Base-by-base conservation (phyloP, 495 filamentous ascomycete species). In the Tuber aestivum region DNA sequence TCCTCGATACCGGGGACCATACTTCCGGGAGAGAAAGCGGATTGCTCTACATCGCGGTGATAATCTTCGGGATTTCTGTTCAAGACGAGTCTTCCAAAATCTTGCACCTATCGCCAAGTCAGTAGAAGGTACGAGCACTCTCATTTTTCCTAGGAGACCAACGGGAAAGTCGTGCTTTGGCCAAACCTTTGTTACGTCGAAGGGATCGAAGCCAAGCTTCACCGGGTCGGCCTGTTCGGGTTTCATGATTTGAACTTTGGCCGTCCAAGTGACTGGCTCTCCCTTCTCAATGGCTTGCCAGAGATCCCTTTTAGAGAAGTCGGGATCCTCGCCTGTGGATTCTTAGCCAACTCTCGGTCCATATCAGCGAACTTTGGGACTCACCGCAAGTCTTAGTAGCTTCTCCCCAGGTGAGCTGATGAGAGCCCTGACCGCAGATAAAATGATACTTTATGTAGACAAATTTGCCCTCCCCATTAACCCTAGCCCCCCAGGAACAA, bases 41-140 rank as follows among this genome's bases (percentile, higher is more conserved):
- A 86, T 81, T 87, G 86, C 74, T 88, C 86, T 48, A 87, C 84
- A 72, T 92, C 89, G 77, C 87, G 87, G 75, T 90, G 89, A 87
- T 89, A 92, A 84, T 92, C 91, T 80, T 92, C 87, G 0, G 87
- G 86, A 83, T 93, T 93, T 84, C 89, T 90, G 85, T 92, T 92
- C 38, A 93, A 83, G 4, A 85, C 86, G 69, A 93, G 83, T 83
- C 88, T 88, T 69, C 91, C 91, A 77, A 92, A 87, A 14, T 80
- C 70, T 10, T 76, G 72, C 76, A 79, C 87, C 76, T 78, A 42
- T 69, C 48, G 5, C 35, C 56, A 1, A 74, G 27, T 45, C 86
- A 37, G 48, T 9, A 71, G 10, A 74, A 44, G 1, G 50, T 3
- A n/a, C 35, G 21, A 27, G 40, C 35, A 14, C 48, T 6, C 32